Percentiles rank a stretch among this genome's conserved stretches.
Conservation (phyloP, 2,329 filamentous ascomycete species). For the Teratosphaeria gauchensis region DNA sequence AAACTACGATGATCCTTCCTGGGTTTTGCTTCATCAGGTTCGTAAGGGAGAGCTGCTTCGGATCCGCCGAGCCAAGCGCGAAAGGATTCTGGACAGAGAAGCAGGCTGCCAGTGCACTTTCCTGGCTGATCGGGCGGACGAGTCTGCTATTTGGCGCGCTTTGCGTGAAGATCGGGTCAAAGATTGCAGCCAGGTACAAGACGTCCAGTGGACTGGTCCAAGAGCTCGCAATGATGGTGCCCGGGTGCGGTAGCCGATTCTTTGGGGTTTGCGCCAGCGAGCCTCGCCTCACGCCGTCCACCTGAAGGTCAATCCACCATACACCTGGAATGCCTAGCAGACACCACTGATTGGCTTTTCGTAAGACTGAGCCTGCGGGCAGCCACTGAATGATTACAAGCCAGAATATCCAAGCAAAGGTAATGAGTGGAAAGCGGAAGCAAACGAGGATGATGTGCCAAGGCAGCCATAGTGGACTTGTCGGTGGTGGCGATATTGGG, state of each 20-base stretch:
- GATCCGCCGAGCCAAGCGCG: conserved; percentile 6
- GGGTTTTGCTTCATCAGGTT: conserved; percentile 58
- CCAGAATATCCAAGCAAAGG: conserved; percentile 44
- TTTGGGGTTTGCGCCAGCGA: conserved; percentile 63
- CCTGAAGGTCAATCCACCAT: conserved; percentile 98
- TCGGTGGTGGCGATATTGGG: conserved; percentile 59
- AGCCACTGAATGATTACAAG: conserved; percentile 53
- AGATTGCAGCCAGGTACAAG: conserved; percentile 88
- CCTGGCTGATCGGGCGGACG: conserved; percentile 67
- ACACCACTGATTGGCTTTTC: conserved; percentile 80
- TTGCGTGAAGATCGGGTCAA: conserved; percentile 87
- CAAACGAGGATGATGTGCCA: conserved; percentile 56
- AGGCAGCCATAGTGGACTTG: conserved; percentile 50
- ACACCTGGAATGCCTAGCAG: conserved; percentile 83
- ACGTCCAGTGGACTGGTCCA: conserved; percentile 90
- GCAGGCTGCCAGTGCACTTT: conserved; percentile 61
- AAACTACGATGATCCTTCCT: conserved; percentile 68
- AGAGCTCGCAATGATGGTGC: conserved; percentile 77
- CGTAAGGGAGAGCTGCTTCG: conserved; percentile 26
- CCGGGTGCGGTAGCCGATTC: conserved; percentile 65
- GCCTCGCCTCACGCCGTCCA: conserved; percentile 90
- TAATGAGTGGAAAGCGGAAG: conserved; percentile 69
- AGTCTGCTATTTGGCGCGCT: conserved; percentile 66
- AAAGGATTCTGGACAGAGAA: conserved; percentile 15
- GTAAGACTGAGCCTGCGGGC: conserved; percentile 56